Percentiles rank a stretch among this genome's conserved stretches.
Evolutionary conservation across 169 alveolate species (phyloP).

Genomic region (Plasmodium blacklocki): DNA sequence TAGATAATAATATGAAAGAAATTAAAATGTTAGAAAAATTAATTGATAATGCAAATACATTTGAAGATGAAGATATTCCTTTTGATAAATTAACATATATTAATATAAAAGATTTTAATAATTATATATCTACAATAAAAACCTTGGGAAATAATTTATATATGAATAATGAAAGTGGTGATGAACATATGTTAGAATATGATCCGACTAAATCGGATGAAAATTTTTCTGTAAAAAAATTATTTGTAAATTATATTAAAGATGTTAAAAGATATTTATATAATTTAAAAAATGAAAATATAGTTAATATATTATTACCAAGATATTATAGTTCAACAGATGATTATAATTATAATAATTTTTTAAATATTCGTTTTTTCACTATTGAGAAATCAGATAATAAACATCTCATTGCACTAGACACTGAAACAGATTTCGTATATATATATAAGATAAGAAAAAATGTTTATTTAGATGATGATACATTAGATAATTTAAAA

Average conservation of each 20-base stretch:
- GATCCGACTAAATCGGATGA: conserved; percentile 9
- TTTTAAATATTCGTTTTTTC: conserved; percentile 61
- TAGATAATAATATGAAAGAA: conserved; percentile 62
- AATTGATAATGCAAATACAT: conserved; percentile 44
- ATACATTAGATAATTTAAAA: conserved; percentile 32
- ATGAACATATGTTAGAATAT: conserved; percentile 9
- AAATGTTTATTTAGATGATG: conserved; percentile 70
- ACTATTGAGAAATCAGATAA: conserved; percentile 69
- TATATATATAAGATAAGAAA: conserved; percentile 65
- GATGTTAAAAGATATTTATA: conserved; percentile 62
- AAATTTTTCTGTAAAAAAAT: conserved; percentile 31
- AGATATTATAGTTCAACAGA: conserved; percentile 57
- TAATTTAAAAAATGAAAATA: conserved; percentile 61
- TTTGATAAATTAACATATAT: conserved; percentile 53
- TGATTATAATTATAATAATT: conserved; percentile 58
- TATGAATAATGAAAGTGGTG: conserved; percentile 41
- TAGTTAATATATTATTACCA: conserved; percentile 54
- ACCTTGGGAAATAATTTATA: conserved; percentile 24
- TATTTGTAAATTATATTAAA: conserved; percentile 35
- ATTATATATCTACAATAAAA: conserved; percentile 61
- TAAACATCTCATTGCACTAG: conserved; percentile 62
- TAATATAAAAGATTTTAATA: conserved; percentile 69
- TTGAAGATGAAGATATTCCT: conserved; percentile 48
- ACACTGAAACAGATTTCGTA: conserved; percentile 69
- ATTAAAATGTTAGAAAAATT: conserved; percentile 56